Base-by-base conservation (phyloP, 345 rosid genomes). In the Crucihimalaya himalaica region DNA sequence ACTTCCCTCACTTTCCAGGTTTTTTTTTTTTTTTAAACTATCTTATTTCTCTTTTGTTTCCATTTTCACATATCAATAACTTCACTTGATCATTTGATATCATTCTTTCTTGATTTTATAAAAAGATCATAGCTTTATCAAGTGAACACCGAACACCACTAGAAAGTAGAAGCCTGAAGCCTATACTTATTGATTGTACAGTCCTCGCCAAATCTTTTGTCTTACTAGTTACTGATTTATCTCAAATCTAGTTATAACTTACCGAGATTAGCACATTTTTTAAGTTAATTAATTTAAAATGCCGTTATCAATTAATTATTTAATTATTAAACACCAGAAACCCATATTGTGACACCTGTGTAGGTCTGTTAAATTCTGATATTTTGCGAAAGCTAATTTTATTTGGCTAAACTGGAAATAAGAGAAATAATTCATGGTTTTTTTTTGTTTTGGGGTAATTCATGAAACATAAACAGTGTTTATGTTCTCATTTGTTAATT, bases 1-100 rank as follows among this genome's bases (percentile, higher is more conserved):
- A 70, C 86, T 64, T 83, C 94, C 0, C 81, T 89, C 28, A 86
- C 86, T 61, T 93, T 91, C 73, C 68, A 75, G 91, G 97, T 91
- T 18, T 56, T 60, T 21, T 2, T 12, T 32, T 29, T 28, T 21
- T 16, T 42, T 40, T 23, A 23, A 23, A 23, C 25, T 23, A 23
- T 31, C 1, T 31, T 4, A 47, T 63, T 39, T 5, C 11, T 29
- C 29, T 53, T 63, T 46, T 18, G 16, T 56, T 23, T n/a, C 18
- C 32, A 55, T 65, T 47, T 57, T 73, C 23, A 73, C 29, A 34
- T 73, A 34, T 55, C 62, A 63, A 23, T 65, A 73, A 18, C 66
- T 74, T 66, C 61, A 28, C 60, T n/a, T n/a, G n/a, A n/a, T n/a
- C n/a, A n/a, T n/a, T n/a, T n/a, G n/a, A n/a, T n/a, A n/a, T n/a